Percentiles rank a stretch among this genome's conserved stretches.
Evolutionary conservation across 2,329 filamentous ascomycete species (phyloP).

Genomic region (Aspergillus spinulosporus): DNA sequence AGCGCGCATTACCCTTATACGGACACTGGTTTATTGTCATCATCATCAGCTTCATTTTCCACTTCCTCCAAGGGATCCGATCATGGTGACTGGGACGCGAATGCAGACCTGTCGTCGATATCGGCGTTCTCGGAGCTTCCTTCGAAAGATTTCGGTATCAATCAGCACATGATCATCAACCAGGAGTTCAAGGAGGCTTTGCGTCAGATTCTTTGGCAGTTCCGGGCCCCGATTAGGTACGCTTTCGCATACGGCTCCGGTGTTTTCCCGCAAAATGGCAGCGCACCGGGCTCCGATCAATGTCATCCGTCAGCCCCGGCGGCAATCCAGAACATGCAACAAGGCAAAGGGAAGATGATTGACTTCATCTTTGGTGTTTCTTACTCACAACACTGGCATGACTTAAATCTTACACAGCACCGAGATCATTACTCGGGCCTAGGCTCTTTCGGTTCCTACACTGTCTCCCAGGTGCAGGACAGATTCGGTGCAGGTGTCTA

Average conservation of each 20-base stretch:
- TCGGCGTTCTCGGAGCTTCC: constrained; percentile 74
- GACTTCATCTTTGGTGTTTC: constrained; percentile 97
- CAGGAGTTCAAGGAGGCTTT: constrained; percentile 91
- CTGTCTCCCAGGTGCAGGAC: constrained; percentile 84
- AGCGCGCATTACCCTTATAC: constrained; percentile 18
- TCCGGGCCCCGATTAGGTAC: constrained; percentile 89
- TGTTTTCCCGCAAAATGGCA: constrained; percentile 78
- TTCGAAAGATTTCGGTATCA: constrained; percentile 81
- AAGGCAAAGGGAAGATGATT: constrained; percentile 90
- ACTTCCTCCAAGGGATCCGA: constrained; percentile 34
- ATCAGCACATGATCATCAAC: constrained; percentile 95
- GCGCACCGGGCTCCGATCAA: constrained; percentile 39
- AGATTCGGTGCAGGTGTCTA: constrained; percentile 90
- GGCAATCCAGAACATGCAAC: constrained; percentile 80
- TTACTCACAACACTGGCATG: constrained; percentile 95
- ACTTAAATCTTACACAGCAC: constrained; percentile 83
- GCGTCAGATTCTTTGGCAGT: constrained; percentile 84
- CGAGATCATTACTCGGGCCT: constrained; percentile 89
- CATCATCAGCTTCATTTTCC: constrained; percentile 34
- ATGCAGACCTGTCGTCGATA: constrained; percentile 68
- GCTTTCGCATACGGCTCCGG: constrained; percentile 97
- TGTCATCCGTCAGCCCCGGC: constrained; percentile 78
- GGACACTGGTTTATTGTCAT: constrained; percentile 16
- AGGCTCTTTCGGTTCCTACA: constrained; percentile 77
- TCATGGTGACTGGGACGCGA: constrained; percentile 70